These are phyloP conservation scores for Myrica gale DNA, from an alignment of 306 rosid genomes.

Conservation along the genomic window DNA sequence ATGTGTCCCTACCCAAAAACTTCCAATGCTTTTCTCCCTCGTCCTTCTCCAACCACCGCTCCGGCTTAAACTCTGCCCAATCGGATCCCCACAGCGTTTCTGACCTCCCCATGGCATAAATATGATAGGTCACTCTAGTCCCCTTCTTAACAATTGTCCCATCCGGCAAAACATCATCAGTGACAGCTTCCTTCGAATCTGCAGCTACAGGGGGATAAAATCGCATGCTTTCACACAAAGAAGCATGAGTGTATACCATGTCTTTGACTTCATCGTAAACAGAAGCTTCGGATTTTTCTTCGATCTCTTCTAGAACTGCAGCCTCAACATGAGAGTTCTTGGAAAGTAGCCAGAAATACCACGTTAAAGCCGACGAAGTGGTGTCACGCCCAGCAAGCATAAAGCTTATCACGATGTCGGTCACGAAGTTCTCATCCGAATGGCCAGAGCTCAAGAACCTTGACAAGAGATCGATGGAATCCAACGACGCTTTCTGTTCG, in stretches of 20 bases:
- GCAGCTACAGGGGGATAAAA: constrained; percentile 52
- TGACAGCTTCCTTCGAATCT: constrained; percentile 34
- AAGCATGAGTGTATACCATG: constrained; percentile 64
- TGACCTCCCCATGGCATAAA: constrained; percentile 61
- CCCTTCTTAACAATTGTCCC: constrained; percentile 68
- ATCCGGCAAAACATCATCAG: constrained; percentile 60
- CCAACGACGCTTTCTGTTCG: too few relatives aligned
- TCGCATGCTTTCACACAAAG: constrained; percentile 71
- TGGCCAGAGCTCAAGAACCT: too few relatives aligned
- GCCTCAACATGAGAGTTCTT: constrained; percentile 41
- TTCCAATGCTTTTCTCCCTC: constrained; percentile 34
- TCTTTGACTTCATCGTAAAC: constrained; percentile 48
- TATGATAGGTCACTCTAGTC: constrained; percentile 48
- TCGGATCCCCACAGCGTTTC: constrained; percentile 59
- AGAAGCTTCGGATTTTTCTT: not conserved
- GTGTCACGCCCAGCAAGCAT: constrained; percentile 66
- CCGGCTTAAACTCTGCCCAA: constrained; percentile 62
- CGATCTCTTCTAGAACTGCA: constrained; percentile 38
- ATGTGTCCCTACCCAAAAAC: constrained; percentile 49
- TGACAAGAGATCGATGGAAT: too few relatives aligned
- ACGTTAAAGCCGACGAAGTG: constrained; percentile 52
- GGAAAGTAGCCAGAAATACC: constrained; percentile 68
- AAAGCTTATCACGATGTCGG: constrained; percentile 34
- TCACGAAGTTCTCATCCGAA: too few relatives aligned
- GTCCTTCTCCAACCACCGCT: constrained; percentile 52